Evolutionary conservation across 2,329 filamentous ascomycete species (phyloP).

Genomic region (Fusarium circinatum): DNA sequence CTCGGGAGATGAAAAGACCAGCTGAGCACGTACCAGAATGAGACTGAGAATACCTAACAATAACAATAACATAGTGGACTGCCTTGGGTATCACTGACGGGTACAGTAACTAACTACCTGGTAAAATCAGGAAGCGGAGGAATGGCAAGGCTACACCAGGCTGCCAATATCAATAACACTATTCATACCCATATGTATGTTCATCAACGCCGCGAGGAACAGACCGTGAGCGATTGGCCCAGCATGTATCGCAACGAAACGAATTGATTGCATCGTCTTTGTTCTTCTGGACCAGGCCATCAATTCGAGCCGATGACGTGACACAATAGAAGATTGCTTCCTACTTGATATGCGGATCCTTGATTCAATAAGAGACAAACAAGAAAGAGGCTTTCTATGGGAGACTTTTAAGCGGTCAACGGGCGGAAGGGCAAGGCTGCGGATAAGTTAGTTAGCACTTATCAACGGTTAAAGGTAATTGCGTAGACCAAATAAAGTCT

Average conservation of each 20-base stretch:
- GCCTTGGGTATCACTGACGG: slow-evolving; percentile 3
- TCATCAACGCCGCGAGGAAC: slow-evolving; percentile 12
- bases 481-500: neutral
- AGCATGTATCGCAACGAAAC: neutral
- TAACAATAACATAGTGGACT: slow-evolving; percentile 2
- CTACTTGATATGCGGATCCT: neutral
- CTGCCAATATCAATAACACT: neutral
- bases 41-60: neutral
- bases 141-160: neutral
- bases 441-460: neutral
- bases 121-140: neutral
- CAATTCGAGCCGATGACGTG: neutral
- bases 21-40: slow-evolving; percentile 29
- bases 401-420: neutral
- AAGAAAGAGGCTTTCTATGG: slow-evolving; percentile 3
- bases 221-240: slow-evolving; percentile 15
- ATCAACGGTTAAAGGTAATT: neutral
- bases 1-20: slow-evolving; percentile 29
- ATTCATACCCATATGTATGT: neutral
- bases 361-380: slow-evolving; percentile 2
- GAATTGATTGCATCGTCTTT: neutral
- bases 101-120: neutral
- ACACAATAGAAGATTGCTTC: neutral
- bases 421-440: neutral
- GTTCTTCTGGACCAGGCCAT: neutral